phyloP scores from a whole-genome alignment of 2,329 filamentous ascomycete species.

The Neofusicoccum kwambonambiense region DNA sequence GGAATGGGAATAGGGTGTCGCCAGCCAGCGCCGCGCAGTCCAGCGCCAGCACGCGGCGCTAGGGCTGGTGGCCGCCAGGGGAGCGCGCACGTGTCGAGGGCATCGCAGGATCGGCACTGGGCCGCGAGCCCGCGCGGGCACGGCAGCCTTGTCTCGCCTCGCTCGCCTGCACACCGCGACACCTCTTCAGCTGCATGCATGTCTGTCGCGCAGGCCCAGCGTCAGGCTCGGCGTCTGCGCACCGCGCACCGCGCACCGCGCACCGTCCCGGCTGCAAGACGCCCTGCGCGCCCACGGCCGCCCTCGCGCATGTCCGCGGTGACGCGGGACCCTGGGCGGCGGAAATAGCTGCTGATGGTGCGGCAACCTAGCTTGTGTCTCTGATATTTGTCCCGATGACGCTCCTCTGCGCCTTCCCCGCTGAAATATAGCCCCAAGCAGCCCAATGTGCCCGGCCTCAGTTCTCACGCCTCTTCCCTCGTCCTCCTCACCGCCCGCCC shows the following conservation, averaged over 20 bases:
- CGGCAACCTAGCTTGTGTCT: background rate
- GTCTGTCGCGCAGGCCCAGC: slow-evolving; percentile 7
- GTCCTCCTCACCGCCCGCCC: background rate
- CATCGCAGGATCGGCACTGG: slow-evolving; percentile 6
- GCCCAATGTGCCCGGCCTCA: background rate
- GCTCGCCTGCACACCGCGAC: background rate
- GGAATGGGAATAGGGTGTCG: no score
- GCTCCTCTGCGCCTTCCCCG: slow-evolving; percentile 13
- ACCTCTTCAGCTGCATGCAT: slow-evolving; percentile 13
- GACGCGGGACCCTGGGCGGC: slow-evolving; percentile 7
- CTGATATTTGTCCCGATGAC: slow-evolving; percentile 10
- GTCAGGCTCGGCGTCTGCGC: background rate
- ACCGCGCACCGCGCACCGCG: background rate
- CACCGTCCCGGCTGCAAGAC: background rate
- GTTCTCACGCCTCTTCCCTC: background rate
- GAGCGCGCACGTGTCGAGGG: background rate
- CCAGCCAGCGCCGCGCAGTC: no score
- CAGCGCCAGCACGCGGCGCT: no score
- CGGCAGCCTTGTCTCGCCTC: slow-evolving; percentile 6
- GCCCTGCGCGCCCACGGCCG: background rate
- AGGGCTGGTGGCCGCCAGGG: no score
- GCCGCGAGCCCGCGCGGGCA: background rate
- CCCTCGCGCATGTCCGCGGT: background rate
- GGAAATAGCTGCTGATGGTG: background rate
- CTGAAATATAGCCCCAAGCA: slow-evolving; percentile 10